Conservation (phyloP, 306 rosid genomes). For the Vachellia pachyceras region DNA sequence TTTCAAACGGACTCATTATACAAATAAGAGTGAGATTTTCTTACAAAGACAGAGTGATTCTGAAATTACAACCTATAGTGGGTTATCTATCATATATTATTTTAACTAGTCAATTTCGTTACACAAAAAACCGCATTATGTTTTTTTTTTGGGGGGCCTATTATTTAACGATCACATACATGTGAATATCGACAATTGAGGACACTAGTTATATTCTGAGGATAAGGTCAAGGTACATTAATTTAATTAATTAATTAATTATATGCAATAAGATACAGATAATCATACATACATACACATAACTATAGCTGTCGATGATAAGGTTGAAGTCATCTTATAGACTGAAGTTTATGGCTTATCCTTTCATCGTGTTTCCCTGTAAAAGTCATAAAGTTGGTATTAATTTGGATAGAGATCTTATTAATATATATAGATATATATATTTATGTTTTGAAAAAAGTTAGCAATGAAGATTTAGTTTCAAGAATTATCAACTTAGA, state of each 20-base stretch:
- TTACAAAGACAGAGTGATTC: background rate
- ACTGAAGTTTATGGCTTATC: background rate
- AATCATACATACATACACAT: background rate
- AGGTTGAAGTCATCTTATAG: background rate
- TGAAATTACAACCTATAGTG: background rate
- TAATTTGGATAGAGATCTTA: background rate
- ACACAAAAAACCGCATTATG: background rate
- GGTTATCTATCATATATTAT: background rate
- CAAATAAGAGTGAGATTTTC: background rate
- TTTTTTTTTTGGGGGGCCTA: background rate
- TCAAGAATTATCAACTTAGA: background rate
- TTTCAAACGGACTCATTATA: too few relatives aligned
- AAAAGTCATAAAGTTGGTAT: background rate
- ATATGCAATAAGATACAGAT: background rate
- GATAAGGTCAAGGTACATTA: background rate
- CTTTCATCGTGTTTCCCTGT: background rate
- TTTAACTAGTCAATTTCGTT: background rate
- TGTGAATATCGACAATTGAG: background rate
- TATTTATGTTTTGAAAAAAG: background rate
- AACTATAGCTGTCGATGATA: background rate
- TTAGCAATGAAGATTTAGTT: background rate
- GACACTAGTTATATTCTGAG: too few relatives aligned
- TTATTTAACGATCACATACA: background rate
- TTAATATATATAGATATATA: background rate
- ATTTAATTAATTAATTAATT: background rate